Evolutionary conservation across 148 eudicot genomes (phyloP).

Genomic region (Cornus controversa): DNA sequence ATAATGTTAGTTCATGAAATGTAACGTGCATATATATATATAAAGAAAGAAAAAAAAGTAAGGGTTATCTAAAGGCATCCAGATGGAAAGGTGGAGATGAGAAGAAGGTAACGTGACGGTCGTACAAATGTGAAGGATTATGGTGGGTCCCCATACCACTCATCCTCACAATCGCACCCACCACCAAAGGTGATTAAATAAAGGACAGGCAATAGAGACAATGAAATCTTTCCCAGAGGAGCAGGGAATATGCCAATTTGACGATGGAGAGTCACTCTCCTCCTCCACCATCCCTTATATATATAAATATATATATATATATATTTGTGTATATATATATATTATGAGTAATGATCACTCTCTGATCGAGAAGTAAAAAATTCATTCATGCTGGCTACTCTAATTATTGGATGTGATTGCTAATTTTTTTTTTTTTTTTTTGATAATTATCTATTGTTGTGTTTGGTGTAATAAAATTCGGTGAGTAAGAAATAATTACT

Average conservation of each 20-base stretch:
- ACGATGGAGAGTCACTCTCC: conserved; percentile 22
- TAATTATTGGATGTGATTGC: too few species aligned
- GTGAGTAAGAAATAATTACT: too few species aligned
- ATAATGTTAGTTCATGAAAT: too few species aligned
- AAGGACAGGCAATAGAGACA: conserved; percentile 5
- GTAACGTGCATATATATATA: too few species aligned
- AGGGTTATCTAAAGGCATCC: neutral
- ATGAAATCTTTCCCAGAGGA: conserved; percentile 10
- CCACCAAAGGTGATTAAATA: conserved; percentile 17
- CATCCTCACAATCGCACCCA: conserved; percentile 26
- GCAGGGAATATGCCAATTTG: conserved; percentile 28
- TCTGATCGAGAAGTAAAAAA: too few species aligned
- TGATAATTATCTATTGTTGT: too few species aligned
- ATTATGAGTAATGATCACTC: too few species aligned
- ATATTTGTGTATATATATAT: too few species aligned
- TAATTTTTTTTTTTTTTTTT: too few species aligned
- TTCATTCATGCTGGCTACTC: too few species aligned
- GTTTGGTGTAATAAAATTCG: too few species aligned
- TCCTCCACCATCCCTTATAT: conserved; percentile 25
- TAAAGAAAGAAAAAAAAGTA: neutral
- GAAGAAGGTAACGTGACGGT: neutral
- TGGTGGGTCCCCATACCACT: conserved; percentile 17
- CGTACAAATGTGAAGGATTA: too few species aligned
- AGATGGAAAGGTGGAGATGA: neutral
- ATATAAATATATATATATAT: neutral